Evolutionary conservation across 2,329 filamentous ascomycete genomes (phyloP).

Genomic region (Metarhizium brunneum): DNA sequence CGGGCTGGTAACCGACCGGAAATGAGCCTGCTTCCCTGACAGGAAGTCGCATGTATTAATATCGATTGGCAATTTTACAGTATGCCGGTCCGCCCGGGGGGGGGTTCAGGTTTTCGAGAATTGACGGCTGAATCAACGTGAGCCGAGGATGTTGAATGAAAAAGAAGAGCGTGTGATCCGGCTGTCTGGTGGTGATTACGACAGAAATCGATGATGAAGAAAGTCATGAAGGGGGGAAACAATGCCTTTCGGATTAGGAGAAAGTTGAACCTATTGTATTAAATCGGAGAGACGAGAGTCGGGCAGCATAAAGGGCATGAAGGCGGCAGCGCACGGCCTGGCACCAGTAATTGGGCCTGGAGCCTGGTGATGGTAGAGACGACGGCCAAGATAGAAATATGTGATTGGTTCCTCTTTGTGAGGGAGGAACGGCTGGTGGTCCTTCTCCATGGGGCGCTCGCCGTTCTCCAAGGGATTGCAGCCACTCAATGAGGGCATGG

Average conservation of each 20-base stretch:
- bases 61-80: too few species aligned
- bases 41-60: not conserved
- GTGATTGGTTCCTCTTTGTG: not conserved
- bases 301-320: not conserved
- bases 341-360: not conserved
- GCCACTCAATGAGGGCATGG: not conserved
- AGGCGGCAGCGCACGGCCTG: too few species aligned
- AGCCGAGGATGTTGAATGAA: too few species aligned
- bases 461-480: not conserved
- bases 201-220: too few species aligned
- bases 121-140: not conserved
- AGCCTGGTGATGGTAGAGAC: not conserved
- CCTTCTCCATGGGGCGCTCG: not conserved
- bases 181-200: too few species aligned
- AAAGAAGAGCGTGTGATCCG: too few species aligned
- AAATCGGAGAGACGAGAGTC: not conserved
- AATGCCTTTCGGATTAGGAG: too few species aligned
- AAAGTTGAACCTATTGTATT: too few species aligned
- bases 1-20: not conserved
- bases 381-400: not conserved
- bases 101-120: not conserved
- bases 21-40: conserved; percentile 4
- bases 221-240: too few species aligned
- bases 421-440: not conserved
- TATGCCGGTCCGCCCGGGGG: too few species aligned